Evolutionary conservation across 2,329 filamentous ascomycete species (phyloP).

Genomic region (Clarireedia hainanense): DNA sequence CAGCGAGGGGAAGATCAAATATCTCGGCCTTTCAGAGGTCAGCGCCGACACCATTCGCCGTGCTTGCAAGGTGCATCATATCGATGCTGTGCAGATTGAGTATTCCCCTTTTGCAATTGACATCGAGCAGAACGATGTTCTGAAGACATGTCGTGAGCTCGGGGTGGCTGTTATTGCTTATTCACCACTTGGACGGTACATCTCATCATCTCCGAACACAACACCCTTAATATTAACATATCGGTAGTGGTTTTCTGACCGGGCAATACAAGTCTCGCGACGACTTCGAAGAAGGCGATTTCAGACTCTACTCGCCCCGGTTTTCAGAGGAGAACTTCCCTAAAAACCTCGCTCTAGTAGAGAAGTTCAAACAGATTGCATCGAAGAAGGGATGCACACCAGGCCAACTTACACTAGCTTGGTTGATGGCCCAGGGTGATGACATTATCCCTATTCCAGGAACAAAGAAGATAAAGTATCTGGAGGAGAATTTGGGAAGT

Average conservation of each 20-base stretch:
- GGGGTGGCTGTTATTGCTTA: conserved; percentile 50
- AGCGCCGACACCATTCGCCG: conserved; percentile 43
- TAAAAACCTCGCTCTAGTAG: conserved; percentile 41
- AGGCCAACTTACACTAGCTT: conserved; percentile 43
- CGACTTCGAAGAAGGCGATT: conserved; percentile 42
- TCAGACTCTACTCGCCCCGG: conserved; percentile 37
- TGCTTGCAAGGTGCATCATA: conserved; percentile 40
- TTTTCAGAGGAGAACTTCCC: conserved; percentile 43
- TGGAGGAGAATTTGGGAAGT: conserved; percentile 30
- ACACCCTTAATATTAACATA: background rate
- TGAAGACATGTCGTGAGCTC: conserved; percentile 48
- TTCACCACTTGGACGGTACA: conserved; percentile 42
- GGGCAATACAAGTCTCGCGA: conserved; percentile 38
- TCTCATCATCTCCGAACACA: background rate
- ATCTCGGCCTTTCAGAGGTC: conserved; percentile 48
- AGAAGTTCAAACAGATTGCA: conserved; percentile 38
- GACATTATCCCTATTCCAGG: conserved; percentile 48
- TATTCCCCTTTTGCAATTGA: conserved; percentile 47
- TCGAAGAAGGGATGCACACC: conserved; percentile 41
- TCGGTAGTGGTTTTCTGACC: conserved; percentile 42
- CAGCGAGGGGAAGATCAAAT: conserved; percentile 45
- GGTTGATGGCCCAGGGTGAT: conserved; percentile 43
- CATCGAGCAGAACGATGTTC: conserved; percentile 47
- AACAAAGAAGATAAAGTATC: conserved; percentile 38
- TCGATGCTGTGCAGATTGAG: conserved; percentile 46